A percentile compares a stretch with the other conserved stretches of the same genome.
These are phyloP conservation scores for Monascus purpureus DNA, from an alignment of 495 filamentous ascomycete species.

Conservation along the genomic window DNA sequence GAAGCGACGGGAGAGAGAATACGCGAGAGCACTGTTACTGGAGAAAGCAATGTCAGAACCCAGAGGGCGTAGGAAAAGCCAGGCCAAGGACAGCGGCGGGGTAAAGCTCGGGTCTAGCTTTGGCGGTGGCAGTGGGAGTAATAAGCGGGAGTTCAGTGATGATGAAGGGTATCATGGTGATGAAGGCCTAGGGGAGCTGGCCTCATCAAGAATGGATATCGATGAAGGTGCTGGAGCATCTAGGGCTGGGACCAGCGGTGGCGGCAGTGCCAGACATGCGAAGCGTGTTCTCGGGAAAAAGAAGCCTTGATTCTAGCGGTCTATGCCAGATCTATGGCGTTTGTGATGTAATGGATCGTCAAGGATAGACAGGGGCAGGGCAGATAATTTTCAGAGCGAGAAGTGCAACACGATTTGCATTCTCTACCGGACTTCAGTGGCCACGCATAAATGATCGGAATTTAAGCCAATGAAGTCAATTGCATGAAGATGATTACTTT, in stretches of 20 bases:
- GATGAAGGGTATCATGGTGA: constrained; percentile 31
- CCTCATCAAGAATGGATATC: constrained; percentile 33
- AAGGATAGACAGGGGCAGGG: too few relatives aligned
- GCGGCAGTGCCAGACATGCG: constrained; percentile 16
- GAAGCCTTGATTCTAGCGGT: constrained; percentile 4
- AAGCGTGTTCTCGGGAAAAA: constrained; percentile 31
- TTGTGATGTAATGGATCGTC: too few relatives aligned
- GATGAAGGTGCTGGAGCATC: constrained; percentile 23
- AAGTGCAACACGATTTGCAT: too few relatives aligned
- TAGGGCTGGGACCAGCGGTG: constrained; percentile 4
- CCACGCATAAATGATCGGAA: too few relatives aligned
- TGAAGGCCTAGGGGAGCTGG: constrained; percentile 45
- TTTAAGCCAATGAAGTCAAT: too few relatives aligned
- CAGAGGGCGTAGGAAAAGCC: constrained; percentile 7
- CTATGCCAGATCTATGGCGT: too few relatives aligned
- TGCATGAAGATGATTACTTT: too few relatives aligned
- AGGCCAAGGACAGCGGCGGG: constrained; percentile 3
- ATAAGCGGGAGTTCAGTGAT: constrained; percentile 27
- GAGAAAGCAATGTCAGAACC: constrained; percentile 27
- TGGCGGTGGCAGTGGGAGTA: constrained; percentile 15
- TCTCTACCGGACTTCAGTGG: too few relatives aligned
- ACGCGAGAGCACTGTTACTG: constrained; percentile 28
- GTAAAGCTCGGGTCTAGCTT: constrained; percentile 12
- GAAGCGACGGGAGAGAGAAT: constrained; percentile 34
- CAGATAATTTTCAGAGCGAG: too few relatives aligned